A percentile compares a stretch with the other conserved stretches of the same genome.
Evolutionary conservation across 441 rosid species (phyloP).

Genomic region (Heliophila coronopifolia): DNA sequence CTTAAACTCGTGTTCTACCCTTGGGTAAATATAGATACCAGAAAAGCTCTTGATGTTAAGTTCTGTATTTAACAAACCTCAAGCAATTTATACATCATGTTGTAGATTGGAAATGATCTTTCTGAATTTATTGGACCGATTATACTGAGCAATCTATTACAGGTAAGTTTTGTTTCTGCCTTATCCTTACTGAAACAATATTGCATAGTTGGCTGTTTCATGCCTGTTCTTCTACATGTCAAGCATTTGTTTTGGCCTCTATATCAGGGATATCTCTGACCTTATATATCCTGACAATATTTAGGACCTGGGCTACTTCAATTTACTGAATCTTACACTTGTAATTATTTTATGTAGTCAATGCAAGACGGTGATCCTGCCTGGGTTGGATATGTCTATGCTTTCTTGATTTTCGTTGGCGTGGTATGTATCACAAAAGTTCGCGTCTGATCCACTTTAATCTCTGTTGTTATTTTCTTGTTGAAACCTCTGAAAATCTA

Average conservation of each 20-base stretch:
- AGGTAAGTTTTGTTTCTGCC: slow-evolving; percentile 37
- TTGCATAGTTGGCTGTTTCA: slow-evolving; percentile 1
- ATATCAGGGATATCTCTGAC: not conserved
- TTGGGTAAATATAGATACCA: not conserved
- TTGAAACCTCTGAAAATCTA: not conserved
- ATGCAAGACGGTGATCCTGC: slow-evolving; percentile 91
- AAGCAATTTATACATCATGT: slow-evolving; percentile 24
- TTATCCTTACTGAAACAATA: not conserved
- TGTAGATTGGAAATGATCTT: slow-evolving; percentile 84
- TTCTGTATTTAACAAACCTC: slow-evolving; percentile 21
- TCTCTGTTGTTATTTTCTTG: not conserved
- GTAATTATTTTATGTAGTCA: slow-evolving; percentile 50
- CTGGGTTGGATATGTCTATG: slow-evolving; percentile 81
- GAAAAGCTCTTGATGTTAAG: slow-evolving; percentile 15
- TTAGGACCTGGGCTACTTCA: not conserved
- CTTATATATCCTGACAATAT: not conserved
- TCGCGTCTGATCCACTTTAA: no score
- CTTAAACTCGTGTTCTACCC: not conserved
- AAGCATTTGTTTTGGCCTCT: not conserved
- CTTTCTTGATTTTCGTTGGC: slow-evolving; percentile 71
- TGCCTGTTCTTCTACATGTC: not conserved
- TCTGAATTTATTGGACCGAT: slow-evolving; percentile 87
- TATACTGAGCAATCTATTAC: slow-evolving; percentile 64
- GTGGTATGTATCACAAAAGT: slow-evolving; percentile 52
- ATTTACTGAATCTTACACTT: not conserved